Evolutionary conservation across 23 red algal genomes (phyloP), one percentile per base, ranked within the genome.

Genomic region (Pyropia haitanensis): DNA sequence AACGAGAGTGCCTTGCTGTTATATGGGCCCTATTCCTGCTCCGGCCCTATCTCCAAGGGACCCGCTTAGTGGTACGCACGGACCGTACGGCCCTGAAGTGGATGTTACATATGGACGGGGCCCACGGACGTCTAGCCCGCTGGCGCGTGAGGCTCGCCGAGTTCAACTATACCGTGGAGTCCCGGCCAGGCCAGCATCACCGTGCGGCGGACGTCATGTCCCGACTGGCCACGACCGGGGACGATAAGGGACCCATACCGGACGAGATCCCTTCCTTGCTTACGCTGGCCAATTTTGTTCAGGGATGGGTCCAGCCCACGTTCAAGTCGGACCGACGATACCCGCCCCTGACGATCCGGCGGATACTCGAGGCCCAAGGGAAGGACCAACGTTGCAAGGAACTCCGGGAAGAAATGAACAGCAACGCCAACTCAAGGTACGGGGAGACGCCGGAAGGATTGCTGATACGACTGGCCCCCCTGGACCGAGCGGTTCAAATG

Each of bases 11-110:
- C n/a, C n/a, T n/a, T n/a, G n/a, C n/a, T n/a, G n/a, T n/a, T n/a
- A n/a, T 77, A 22, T 77, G 73, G 73, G 26, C 57, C 3, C 13
- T 77, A 10, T 16, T 50, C 8, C 63, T 60, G 20, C 59, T 77
- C 24, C 73, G 73, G 14, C 33, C 73, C 25, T 77, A 77, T 19
- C 60, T 77, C 5, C 39, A 63, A 52, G 58, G 61, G 7, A n/a
- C 1, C 10, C 31, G 30, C 48, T 77, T 77, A 48, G 56, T 55
- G 0, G 61, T 67, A 0, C 28, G 64, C 16, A 53, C 61, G 15
- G 59, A 78, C 32, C 74, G 63, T 44, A 28, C 60, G 18, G 27
- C 74, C 2, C 46, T 78, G 0, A 18, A 51, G 18, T 78, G 74
- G 74, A 51, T 78, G 3, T 13, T 14, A 5, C 30, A 32, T 5